Percentiles rank a stretch among this genome's conserved stretches.
These are phyloP conservation scores for Coemansia sp. DNA, from an alignment of 192 early-diverging fungal genomes.

Conservation along the genomic window DNA sequence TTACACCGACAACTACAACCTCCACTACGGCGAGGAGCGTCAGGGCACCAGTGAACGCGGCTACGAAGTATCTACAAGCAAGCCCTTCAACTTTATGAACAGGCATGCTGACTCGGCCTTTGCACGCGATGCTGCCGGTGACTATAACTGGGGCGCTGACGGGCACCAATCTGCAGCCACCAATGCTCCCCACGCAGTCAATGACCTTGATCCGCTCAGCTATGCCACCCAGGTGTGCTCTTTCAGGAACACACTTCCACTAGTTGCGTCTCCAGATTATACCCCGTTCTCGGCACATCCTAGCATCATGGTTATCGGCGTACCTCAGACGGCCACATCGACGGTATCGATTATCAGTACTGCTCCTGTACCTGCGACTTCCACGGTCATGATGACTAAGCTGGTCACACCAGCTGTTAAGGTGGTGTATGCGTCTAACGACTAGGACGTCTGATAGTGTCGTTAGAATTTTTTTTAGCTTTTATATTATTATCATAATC, in stretches of 20 bases:
- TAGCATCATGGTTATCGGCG: slow-evolving; percentile 41
- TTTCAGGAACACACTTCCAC: slow-evolving; percentile 30
- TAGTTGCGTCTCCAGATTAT: slow-evolving; percentile 10
- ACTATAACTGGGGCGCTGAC: neutral
- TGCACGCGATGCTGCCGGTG: slow-evolving; percentile 38
- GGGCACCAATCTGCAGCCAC: neutral
- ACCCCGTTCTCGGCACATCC: slow-evolving; percentile 21
- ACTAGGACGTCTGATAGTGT: neutral
- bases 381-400: slow-evolving; percentile 49
- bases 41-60: slow-evolving; percentile 10
- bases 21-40: slow-evolving; percentile 6
- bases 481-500: neutral
- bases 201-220: slow-evolving; percentile 54
- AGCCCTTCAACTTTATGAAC: slow-evolving; percentile 48
- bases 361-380: slow-evolving; percentile 22
- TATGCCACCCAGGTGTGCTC: slow-evolving; percentile 42
- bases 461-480: neutral
- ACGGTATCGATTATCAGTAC: slow-evolving; percentile 14
- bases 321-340: slow-evolving; percentile 25
- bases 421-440: slow-evolving; percentile 29
- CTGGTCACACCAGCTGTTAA: slow-evolving; percentile 45
- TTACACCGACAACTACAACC: slow-evolving; percentile 8
- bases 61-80: slow-evolving; percentile 19
- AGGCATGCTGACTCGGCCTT: slow-evolving; percentile 35
- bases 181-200: slow-evolving; percentile 31